Evolutionary conservation across 2,329 filamentous ascomycete species (phyloP), one percentile per base, ranked within the genome.

Genomic region (Penicillium sclerotiorum): DNA sequence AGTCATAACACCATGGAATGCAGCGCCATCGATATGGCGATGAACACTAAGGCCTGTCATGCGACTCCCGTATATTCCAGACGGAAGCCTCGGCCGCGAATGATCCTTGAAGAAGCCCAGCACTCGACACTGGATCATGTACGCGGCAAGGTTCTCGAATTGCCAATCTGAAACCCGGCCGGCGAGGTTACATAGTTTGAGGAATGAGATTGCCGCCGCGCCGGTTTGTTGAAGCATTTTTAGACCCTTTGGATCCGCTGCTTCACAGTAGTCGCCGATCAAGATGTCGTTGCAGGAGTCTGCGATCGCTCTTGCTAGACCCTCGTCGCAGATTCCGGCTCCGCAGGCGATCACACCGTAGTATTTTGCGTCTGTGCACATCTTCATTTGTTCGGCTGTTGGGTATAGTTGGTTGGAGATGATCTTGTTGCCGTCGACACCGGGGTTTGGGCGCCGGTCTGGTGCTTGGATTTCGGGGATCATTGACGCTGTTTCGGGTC

Each of bases 271-370:
- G 36, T 60, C 59, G 1, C 50, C 59, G 32, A 60, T 62, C 20
- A 60, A 35, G 21, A 62, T 47, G 21, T 63, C 54, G 17, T 65
- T 63, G 18, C 50, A 61, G 2, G 61, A 54, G 17, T 61, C 59
- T 18, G 60, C 55, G 17, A 63, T 49, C 1, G 60, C 57, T 2
- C 44, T 35, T 1, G 56, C 39, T 1, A 62, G 22, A 13, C 57
- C 60, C 21, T 58, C 50, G 23, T 61, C 56, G 8, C 45, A 42
- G 7, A 41, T 8, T 2, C 45, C 39, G 1, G 42, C 55, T 5
- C 50, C 50, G 13, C 49, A 55, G 4, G 90, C 89, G 4, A 94
- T 88, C 55, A 87, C 79, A 71, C 93, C 94, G 76, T 88, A 86
- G 61, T 90, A 80, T 67, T 94, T 63, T 20, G 60, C 58, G 37